Evolutionary conservation across 768 basidiomycete genomes (phyloP), one percentile per base, ranked within the genome.

Genomic region (Russula vinacea): DNA sequence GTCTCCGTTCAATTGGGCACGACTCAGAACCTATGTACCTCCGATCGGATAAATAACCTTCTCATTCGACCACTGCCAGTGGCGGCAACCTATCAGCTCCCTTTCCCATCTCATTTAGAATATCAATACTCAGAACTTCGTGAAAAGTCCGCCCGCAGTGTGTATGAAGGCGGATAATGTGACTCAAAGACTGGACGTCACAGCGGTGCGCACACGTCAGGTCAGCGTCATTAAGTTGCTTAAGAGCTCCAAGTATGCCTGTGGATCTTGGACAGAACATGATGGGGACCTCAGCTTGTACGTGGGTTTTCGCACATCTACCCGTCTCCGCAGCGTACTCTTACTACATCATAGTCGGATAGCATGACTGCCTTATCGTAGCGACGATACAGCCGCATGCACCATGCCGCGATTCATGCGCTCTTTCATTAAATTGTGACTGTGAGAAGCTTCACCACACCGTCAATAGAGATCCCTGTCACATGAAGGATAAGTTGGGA

Each of bases 401-500:
- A 29, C n/a, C n/a, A n/a, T n/a, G n/a, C n/a, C n/a, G n/a, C n/a
- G n/a, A n/a, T n/a, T 16, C 26, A 8, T 50, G 26, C 26, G 6
- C 26, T 17, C 47, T 7, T 29, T 29, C 29, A 10, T 74, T 74
- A 50, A 35, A 83, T 80, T 3, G 74, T 80, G 22, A 86, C 81
- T 2, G 83, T 86, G 59, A 88, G 73, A 24, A 66, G 69, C 1
- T 79, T 79, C 17, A 83, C 80, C 39, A 81, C 76, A 50, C 86
- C 85, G 69, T 87, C 85, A 40, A 79, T 79, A 3, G 86, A 79
- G 58, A 87, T 88, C 33, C 76, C 85, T 85, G 65, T 57, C 16
- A 80, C 81, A 13, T 57, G 22, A 33, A 44, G 53, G 44, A 49
- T 54, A 51, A 65, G 17, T 14, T 53, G 29, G 26, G 6, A 13